Percentiles rank a stretch among this genome's conserved stretches.
These are phyloP conservation scores for Tulasnella sp. DNA, from an alignment of 768 basidiomycete genomes.

Conservation along the genomic window DNA sequence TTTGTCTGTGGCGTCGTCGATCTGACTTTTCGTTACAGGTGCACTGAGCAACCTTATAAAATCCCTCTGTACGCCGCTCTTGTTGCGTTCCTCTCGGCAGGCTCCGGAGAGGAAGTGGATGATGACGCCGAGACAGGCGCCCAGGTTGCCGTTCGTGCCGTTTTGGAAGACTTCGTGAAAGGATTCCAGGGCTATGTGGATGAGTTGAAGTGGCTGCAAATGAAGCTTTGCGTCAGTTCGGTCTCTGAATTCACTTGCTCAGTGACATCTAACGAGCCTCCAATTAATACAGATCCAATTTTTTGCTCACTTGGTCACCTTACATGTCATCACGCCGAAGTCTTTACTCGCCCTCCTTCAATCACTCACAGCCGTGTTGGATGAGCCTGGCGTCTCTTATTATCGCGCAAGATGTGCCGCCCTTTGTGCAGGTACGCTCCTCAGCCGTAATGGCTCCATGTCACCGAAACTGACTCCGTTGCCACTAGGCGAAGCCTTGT, in stretches of 20 bases:
- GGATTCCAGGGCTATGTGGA: constrained; percentile 85
- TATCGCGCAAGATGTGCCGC: constrained; percentile 77
- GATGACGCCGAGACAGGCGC: constrained; percentile 35
- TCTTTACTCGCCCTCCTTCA: constrained; percentile 76
- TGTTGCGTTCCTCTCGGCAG: constrained; percentile 54
- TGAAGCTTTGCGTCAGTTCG: constrained; percentile 69
- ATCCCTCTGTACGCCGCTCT: constrained; percentile 82
- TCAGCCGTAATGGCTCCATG: constrained; percentile 44
- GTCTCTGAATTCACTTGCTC: constrained; percentile 8
- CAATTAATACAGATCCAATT: constrained; percentile 64
- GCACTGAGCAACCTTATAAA: constrained; percentile 91
- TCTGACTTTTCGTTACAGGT: constrained; percentile 38
- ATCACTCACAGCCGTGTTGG: constrained; percentile 77
- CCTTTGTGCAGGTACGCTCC: constrained; percentile 70
- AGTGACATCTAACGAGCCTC: constrained; percentile 16
- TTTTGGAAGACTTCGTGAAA: constrained; percentile 82
- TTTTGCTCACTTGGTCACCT: constrained; percentile 78
- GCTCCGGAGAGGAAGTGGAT: constrained; percentile 31
- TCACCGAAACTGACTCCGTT: neutral
- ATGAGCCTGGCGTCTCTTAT: constrained; percentile 82
- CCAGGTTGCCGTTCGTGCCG: constrained; percentile 41
- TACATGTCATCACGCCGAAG: constrained; percentile 61
- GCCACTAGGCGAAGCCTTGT: neutral
- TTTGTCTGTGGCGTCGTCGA: neutral
- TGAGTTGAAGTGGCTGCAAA: constrained; percentile 84